phyloP scores from a whole-genome alignment of 1,284 basidiomycete species.

The Chondrostereum purpureum region DNA sequence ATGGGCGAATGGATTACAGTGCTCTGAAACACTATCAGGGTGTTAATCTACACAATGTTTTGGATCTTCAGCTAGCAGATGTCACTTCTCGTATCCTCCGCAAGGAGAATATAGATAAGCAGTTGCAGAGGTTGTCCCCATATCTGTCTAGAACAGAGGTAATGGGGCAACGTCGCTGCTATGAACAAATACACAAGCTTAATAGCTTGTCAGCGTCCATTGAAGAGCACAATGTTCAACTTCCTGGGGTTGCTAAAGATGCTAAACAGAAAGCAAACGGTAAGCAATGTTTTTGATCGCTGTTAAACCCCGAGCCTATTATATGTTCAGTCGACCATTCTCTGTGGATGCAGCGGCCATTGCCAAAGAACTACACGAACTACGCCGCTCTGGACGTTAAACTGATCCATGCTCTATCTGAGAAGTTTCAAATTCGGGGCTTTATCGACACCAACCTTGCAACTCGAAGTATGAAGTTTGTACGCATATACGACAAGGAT shows the following conservation, averaged over 20 bases:
- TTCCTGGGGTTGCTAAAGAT: no score
- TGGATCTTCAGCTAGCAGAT: constrained; percentile 18
- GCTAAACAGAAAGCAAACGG: neutral
- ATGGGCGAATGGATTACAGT: constrained; percentile 18
- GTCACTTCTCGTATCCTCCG: constrained; percentile 12
- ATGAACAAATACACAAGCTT: no score
- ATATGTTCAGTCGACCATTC: neutral
- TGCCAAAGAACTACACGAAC: neutral
- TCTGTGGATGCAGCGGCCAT: constrained; percentile 2
- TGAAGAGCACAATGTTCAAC: no score
- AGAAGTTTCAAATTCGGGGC: neutral
- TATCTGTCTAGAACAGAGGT: neutral
- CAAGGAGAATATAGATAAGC: neutral
- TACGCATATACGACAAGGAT: neutral
- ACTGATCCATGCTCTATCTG: constrained; percentile 1
- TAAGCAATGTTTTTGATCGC: neutral
- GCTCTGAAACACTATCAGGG: constrained; percentile 13
- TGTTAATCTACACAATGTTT: constrained; percentile 14
- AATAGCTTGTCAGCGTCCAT: no score
- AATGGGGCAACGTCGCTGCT: neutral
- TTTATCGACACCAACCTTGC: constrained; percentile 2
- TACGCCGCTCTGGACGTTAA: constrained; percentile 2
- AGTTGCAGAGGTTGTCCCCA: constrained; percentile 8
- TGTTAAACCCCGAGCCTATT: neutral
- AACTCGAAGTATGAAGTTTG: constrained; percentile 1